Evolutionary conservation across 2,329 filamentous ascomycete species (phyloP).

Genomic region (Hypoxylon sp.): DNA sequence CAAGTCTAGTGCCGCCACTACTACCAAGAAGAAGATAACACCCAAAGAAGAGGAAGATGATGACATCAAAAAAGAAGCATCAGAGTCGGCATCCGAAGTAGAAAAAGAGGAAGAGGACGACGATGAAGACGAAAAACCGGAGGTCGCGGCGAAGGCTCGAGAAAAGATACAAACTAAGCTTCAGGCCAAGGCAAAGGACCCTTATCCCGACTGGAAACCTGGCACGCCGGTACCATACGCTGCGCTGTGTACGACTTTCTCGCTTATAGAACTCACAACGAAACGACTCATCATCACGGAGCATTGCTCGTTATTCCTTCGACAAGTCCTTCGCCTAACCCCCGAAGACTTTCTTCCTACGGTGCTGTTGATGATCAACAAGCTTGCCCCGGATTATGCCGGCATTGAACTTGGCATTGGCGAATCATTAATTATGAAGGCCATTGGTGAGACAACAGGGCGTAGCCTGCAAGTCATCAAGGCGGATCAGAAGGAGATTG

Average conservation of each 20-base stretch:
- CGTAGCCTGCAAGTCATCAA: slow-evolving; percentile 90
- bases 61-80: slow-evolving; percentile 52
- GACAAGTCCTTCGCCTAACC: slow-evolving; percentile 91
- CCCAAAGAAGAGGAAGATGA: slow-evolving; percentile 44
- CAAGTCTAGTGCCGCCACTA: slow-evolving; percentile 25
- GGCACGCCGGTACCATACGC: slow-evolving; percentile 93
- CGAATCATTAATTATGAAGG: slow-evolving; percentile 98
- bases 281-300: slow-evolving; percentile 89
- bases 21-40: slow-evolving; percentile 35
- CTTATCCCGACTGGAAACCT: slow-evolving; percentile 94
- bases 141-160: slow-evolving; percentile 75
- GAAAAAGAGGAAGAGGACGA: slow-evolving; percentile 60
- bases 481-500: slow-evolving; percentile 94
- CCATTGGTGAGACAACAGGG: slow-evolving; percentile 93
- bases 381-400: slow-evolving; percentile 94
- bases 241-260: slow-evolving; percentile 93
- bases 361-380: slow-evolving; percentile 96
- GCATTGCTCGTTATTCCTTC: slow-evolving; percentile 88
- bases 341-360: slow-evolving; percentile 88
- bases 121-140: slow-evolving; percentile 72
- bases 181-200: slow-evolving; percentile 73
- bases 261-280: slow-evolving; percentile 91
- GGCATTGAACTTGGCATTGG: slow-evolving; percentile 98
- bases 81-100: slow-evolving; percentile 58
- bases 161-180: slow-evolving; percentile 83